Base-by-base conservation (phyloP, 208 protist species). In the Trypanosoma lewisi region DNA sequence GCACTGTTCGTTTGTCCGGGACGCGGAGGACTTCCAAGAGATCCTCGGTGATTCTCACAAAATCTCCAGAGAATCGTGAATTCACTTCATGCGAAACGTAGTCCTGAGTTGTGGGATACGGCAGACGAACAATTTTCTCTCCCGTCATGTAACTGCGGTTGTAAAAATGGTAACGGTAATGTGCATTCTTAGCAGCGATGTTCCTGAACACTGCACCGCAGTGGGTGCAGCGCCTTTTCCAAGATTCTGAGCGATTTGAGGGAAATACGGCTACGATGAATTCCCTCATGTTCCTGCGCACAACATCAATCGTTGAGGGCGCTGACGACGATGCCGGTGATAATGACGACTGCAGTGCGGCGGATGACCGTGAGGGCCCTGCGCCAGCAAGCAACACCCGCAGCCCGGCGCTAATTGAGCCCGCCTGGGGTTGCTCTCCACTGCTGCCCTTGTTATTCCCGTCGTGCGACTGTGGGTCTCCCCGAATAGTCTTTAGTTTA, bases 91-190 rank as follows among this genome's bases (percentile, higher is more conserved):
- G 58, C 2, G 51, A 27, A 1, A 60, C 31, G 53, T 73, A 94
- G 52, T 88, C 82, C 4, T 64, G 51, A 45, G 61, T 58, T 3
- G 82, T 75, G 4, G 82, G 83, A 64, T 87, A 82, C 50, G 75
- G 72, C 19, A 94, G 75, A 0, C 87, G 83, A 42, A 94, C 87
- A 53, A 85, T 65, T 57, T 88, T 91, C 39, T 82, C 72, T 12
- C 85, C 80, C 28, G 63, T 70, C 48, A 81, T 60, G 44, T 76
- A 70, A 64, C 86, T 91, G 39, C 78, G 72, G 47, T 70, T 66
- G 73, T 85, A 75, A 62, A 90, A 90, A 77, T 94, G 87, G 55
- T 73, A 83, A 36, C 84, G 78, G 73, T 91, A 94, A 72, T 94
- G 87, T 0, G 74, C 52, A 39, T 73, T 82, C 51, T 83, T 83